Base-by-base conservation (phyloP, 1,139 yeast species). In the Suhomyces bolitotheri region DNA sequence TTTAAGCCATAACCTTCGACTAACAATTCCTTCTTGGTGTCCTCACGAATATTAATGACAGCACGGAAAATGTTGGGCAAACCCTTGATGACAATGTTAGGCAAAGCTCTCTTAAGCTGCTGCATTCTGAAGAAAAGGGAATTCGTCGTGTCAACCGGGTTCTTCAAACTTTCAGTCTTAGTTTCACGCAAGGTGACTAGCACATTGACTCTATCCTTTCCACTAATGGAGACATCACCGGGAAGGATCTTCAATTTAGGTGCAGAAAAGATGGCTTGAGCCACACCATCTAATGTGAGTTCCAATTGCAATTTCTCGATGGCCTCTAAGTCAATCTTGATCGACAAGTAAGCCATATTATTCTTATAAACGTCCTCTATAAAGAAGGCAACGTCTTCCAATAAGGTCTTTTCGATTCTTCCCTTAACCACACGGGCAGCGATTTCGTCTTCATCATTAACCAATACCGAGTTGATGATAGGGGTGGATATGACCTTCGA, bases 341-440 rank as follows among this genome's bases (percentile, higher is more conserved):
- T 82, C 40, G 89, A 83, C 37, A 94, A 69, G 56, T 71, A 89
- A 1, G 97, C 88, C 63, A 79, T 71, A 49, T 78, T 77, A 48
- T 87, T 86, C 47, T 80, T 82, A 61, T 90, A 94, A 12, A 92
- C 97, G 65, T 94, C 99, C 57, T 92, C 96, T 47, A 94, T 84
- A 59, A 79, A 90, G 54, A 64, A 86, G 3, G 95, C 89, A 45
- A 94, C 83, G 56, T 94, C 98, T 46, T 82, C 80, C 43, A 94
- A 66, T 39, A 83, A 65, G 0, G 98, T 94, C 68, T 92, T 94
- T 59, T 94, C 99, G 38, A 94, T 79, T 58, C 99, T 78, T 34
- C 99, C 98, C 64, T 94, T 94, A 26, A 94, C 98, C 48, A 94
- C 97, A 62, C 99, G 80, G 0, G 98, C 98, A 19, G 97, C 97